phyloP scores from a whole-genome alignment of 2,329 filamentous ascomycete species.

The Stemphylium lycopersici region DNA sequence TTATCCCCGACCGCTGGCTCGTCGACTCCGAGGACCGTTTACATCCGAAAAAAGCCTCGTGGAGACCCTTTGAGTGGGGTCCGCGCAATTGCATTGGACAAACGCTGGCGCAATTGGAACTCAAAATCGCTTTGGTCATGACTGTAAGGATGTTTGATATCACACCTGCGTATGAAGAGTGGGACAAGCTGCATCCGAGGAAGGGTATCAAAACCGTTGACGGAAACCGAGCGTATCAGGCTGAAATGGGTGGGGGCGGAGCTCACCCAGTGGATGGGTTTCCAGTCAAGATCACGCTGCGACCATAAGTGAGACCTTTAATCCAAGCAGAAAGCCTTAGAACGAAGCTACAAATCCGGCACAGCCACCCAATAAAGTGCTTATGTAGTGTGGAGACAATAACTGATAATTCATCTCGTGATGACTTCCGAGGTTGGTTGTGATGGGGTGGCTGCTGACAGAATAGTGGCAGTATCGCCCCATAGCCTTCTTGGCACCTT shows the following conservation, averaged over 20 bases:
- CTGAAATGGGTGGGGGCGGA: slow-evolving; percentile 15
- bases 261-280: slow-evolving; percentile 27
- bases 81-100: too few relatives aligned
- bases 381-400: too few relatives aligned
- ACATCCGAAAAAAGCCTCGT: slow-evolving; percentile 5
- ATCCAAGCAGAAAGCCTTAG: too few relatives aligned
- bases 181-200: slow-evolving; percentile 12
- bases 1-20: slow-evolving; percentile 34
- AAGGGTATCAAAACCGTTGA: slow-evolving; percentile 23
- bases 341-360: too few relatives aligned
- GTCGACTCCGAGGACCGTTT: slow-evolving; percentile 10
- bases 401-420: too few relatives aligned
- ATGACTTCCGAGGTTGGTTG: too few relatives aligned
- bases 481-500: neutral
- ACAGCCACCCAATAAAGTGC: too few relatives aligned
- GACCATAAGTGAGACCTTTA: neutral
- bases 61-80: too few relatives aligned
- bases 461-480: neutral
- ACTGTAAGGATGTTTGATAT: too few relatives aligned
- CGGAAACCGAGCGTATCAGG: slow-evolving; percentile 23
- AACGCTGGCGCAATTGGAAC: too few relatives aligned
- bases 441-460: too few relatives aligned
- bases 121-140: too few relatives aligned
- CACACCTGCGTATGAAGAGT: slow-evolving; percentile 19
- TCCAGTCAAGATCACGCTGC: slow-evolving; percentile 46